phyloP scores from a whole-genome alignment of 768 basidiomycete genomes.

The Tylopilus sp. region DNA sequence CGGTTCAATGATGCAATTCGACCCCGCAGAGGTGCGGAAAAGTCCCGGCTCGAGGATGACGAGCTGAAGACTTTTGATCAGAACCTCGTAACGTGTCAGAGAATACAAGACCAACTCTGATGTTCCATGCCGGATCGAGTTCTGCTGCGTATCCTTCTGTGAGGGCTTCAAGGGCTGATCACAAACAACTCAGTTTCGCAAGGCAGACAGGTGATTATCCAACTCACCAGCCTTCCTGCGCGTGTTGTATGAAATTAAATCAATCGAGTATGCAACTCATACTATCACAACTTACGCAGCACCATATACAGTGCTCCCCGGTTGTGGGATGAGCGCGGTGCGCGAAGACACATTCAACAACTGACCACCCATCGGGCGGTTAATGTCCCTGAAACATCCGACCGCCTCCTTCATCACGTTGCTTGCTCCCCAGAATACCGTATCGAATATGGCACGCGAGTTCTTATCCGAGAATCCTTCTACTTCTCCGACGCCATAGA shows the following conservation, averaged over 20 bases:
- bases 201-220: not conserved
- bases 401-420: slow-evolving; percentile 34
- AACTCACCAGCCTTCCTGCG: slow-evolving; percentile 21
- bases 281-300: slow-evolving; percentile 23
- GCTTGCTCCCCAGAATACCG: slow-evolving; percentile 33
- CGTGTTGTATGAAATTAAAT: not conserved
- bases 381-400: slow-evolving; percentile 35
- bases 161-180: slow-evolving; percentile 32
- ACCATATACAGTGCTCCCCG: slow-evolving; percentile 22
- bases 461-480: slow-evolving; percentile 80
- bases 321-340: slow-evolving; percentile 21
- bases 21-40: slow-evolving; percentile 20
- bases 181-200: not conserved
- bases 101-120: slow-evolving; percentile 25
- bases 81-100: not conserved
- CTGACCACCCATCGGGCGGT: slow-evolving; percentile 33
- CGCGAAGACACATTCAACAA: slow-evolving; percentile 35
- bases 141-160: slow-evolving; percentile 30
- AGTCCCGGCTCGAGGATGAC: slow-evolving; percentile 22
- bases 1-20: slow-evolving; percentile 12
- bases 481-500: slow-evolving; percentile 51
- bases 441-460: slow-evolving; percentile 54
- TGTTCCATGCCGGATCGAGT: slow-evolving; percentile 36
- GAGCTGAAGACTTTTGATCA: slow-evolving; percentile 11
- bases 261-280: not conserved